Conservation (phyloP, 176 grass and related monocot species). For the Miscanthus lutarioriparius region DNA sequence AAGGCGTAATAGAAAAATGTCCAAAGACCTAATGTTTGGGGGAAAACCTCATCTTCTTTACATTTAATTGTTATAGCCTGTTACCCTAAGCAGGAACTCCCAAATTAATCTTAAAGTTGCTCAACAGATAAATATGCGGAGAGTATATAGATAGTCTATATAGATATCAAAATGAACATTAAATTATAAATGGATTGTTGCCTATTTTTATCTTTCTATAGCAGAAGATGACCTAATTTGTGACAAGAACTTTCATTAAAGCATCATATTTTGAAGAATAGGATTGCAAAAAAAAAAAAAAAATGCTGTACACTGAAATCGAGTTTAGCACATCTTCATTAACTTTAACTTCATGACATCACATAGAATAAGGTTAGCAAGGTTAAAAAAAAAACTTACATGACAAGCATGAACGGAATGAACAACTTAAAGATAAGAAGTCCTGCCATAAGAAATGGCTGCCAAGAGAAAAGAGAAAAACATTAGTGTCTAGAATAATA, state of each 20-base stretch:
- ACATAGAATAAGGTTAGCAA: constrained; percentile 4
- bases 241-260: constrained; percentile 14
- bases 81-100: background rate
- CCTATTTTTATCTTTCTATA: constrained; percentile 12
- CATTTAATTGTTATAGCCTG: background rate
- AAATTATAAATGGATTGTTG: background rate
- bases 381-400: constrained; percentile 62
- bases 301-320: background rate
- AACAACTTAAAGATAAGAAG: constrained; percentile 97
- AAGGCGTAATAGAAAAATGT: background rate
- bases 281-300: constrained; percentile 7
- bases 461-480: constrained; percentile 34
- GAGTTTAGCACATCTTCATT: constrained; percentile 17
- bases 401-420: constrained; percentile 98
- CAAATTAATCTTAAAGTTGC: constrained; percentile 23
- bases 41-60: background rate
- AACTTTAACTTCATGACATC: constrained; percentile 18
- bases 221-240: constrained; percentile 5
- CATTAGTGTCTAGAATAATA: constrained; percentile 41
- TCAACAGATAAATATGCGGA: background rate
- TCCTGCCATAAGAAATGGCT: constrained; percentile 98
- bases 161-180: constrained; percentile 12
- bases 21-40: background rate
- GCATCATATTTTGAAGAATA: constrained; percentile 4
- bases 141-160: background rate